Evolutionary conservation across 139 green algal genomes (phyloP), one percentile per base, ranked within the genome.

Genomic region (Eudorina sp.): DNA sequence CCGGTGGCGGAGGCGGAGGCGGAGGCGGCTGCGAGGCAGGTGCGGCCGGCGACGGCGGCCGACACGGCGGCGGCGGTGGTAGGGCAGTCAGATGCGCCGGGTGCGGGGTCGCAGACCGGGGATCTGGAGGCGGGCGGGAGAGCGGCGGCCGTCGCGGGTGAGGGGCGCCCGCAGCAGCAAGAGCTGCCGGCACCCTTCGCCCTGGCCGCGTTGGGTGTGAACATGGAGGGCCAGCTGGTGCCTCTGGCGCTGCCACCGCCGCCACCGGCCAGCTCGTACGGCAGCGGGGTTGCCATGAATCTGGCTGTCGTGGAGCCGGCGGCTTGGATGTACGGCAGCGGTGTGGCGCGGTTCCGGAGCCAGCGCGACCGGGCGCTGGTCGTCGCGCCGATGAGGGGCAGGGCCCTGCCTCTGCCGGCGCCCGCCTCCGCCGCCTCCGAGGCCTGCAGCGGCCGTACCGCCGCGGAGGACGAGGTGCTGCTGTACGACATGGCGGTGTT

Each of bases 401-500:
- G 23, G 55, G 55, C 48, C 48, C 48, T 55, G 48, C 48, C 48
- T 9, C 48, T 5, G 55, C 27, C 55, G 55, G 6, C 55, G 8
- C 55, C 55, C 23, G 55, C 5, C 4, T 11, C 29, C 55, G 55
- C 7, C 7, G 55, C 23, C 29, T 34, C 55, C 55, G 55, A 11
- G 23, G 5, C 55, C 7, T 66, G 3, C 62, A 40, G 36, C 38
- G 53, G 14, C 40, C 36, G 40, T 13, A 58, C 29, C 43, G 18
- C 43, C 1, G 45, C 46, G 11, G 64, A 78, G 21, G 31, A 51
- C 27, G 81, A 87, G 45, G 43, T 53, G 31, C 45, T 87, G 62
- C 25, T 78, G 81, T 87, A 69, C 64, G 81, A 78, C 31, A 41
- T 68, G 45, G 62, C 64, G 8, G 60, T 87, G 19, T 36, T 78